Base-by-base conservation (phyloP, 2,329 filamentous ascomycete species). In the Myriosclerotinia duriaeana region DNA sequence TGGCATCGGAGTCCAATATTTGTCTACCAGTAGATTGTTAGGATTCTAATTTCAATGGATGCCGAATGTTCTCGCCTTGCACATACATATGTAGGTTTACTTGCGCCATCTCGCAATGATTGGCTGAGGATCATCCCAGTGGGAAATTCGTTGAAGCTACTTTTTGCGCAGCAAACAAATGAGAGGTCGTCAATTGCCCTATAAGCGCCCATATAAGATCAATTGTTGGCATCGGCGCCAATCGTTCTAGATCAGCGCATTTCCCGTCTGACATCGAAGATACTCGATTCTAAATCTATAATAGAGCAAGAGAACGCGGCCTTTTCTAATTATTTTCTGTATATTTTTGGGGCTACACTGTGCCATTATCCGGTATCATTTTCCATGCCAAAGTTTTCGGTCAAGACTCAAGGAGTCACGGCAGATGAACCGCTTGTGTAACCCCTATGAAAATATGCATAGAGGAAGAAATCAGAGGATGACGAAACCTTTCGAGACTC, bases 61-160 rank as follows among this genome's bases (percentile, higher is more conserved):
- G 8, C n/a, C 5, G 34, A 48, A n/a, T 50, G 7, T 50, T 12
- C 30, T 4, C 30, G 58, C 30, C 58, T 17, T 50, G 44, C 30
- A 61, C 20, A 20, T 20, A 48, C 30, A 48, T 38, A 22, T 59
- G 26, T 46, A 15, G 20, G 9, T 15, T 17, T 26, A 50, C 12
- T 48, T 26, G n/a, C 30, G 20, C 14, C 58, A 60, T 38, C 12
- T 50, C 6, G 5, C 11, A 38, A 26, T 15, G 34, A 50, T 14
- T 61, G 58, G 58, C 58, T 61, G 44, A 61, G 58, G 15, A 40
- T 26, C 15, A 38, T 38, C 58, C 34, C 9, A 12, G n/a, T 12
- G 5, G 8, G 44, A 38, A 60, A 50, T 38, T 50, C 17, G n/a
- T 26, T 60, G n/a, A 50, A 50, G 20, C 26, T 38, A 22, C 36